Evolutionary conservation across 2,329 filamentous ascomycete genomes (phyloP).

Genomic region (Metarhizium album): DNA sequence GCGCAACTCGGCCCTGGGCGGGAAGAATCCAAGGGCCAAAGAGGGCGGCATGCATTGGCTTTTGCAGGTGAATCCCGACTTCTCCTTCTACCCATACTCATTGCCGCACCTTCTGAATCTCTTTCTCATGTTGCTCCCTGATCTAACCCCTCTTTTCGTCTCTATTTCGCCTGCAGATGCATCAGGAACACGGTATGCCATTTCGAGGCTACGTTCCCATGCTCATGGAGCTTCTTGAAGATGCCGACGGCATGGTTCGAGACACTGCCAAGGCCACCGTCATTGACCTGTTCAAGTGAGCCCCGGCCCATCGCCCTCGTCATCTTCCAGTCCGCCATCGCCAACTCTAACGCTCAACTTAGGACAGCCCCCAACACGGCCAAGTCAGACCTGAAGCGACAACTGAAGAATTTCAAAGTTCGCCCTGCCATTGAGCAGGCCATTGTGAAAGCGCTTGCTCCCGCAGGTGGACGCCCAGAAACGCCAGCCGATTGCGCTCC

Average conservation of each 20-base stretch:
- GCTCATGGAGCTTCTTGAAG: slow-evolving; percentile 79
- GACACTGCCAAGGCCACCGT: slow-evolving; percentile 75
- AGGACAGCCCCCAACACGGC: slow-evolving; percentile 71
- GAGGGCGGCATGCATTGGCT: slow-evolving; percentile 81
- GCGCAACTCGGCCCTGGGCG: slow-evolving; percentile 64
- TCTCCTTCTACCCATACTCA: too few relatives aligned
- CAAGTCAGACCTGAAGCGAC: slow-evolving; percentile 80
- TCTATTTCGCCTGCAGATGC: slow-evolving; percentile 47
- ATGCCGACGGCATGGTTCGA: slow-evolving; percentile 78
- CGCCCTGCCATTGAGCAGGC: slow-evolving; percentile 75
- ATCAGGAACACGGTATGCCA: slow-evolving; percentile 64
- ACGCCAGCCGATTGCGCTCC: slow-evolving; percentile 21
- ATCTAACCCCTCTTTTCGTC: slow-evolving; percentile 11
- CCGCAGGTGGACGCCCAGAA: slow-evolving; percentile 34
- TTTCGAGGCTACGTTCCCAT: slow-evolving; percentile 76
- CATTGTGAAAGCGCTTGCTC: slow-evolving; percentile 64
- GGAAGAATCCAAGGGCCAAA: slow-evolving; percentile 75
- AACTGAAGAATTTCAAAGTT: slow-evolving; percentile 75
- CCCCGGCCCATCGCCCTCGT: not conserved
- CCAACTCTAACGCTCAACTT: not conserved
- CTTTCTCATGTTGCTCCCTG: slow-evolving; percentile 3
- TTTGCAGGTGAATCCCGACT: slow-evolving; percentile 44
- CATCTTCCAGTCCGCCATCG: not conserved
- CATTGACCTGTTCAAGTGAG: slow-evolving; percentile 72
- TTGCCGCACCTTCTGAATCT: too few relatives aligned